Conservation (phyloP, 1,284 basidiomycete species). For the Ustilago curta region DNA sequence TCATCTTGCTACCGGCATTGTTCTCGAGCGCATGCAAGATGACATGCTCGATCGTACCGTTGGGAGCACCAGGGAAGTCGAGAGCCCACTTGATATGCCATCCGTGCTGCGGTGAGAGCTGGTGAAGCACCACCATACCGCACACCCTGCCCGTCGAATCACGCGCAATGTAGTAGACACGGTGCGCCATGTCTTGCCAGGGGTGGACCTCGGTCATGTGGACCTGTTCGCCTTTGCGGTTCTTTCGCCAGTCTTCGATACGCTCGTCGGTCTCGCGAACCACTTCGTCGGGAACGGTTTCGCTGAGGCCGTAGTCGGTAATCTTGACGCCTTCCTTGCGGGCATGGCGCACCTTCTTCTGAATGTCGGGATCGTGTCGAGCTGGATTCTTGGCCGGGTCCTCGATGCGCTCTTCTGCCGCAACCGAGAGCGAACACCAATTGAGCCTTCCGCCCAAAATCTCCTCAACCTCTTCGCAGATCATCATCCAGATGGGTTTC, state of each 20-base stretch:
- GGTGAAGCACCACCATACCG: conserved; percentile 74
- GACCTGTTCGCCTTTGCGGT: conserved; percentile 74
- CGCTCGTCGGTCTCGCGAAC: conserved; percentile 70
- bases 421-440: conserved; percentile 74
- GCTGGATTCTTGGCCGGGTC: conserved; percentile 71
- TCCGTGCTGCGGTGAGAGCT: conserved; percentile 73
- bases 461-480: conserved; percentile 72
- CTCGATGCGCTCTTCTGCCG: conserved; percentile 74
- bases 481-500: conserved; percentile 74
- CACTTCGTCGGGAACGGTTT: conserved; percentile 71
- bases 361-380: conserved; percentile 71
- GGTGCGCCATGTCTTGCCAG: conserved; percentile 74
- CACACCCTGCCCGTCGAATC: conserved; percentile 71
- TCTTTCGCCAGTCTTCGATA: conserved; percentile 73
- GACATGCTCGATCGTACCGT: conserved; percentile 73
- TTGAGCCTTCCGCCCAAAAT: conserved; percentile 72
- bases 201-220: conserved; percentile 74
- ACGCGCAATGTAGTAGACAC: conserved; percentile 74
- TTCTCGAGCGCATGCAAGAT: conserved; percentile 73
- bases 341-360: conserved; percentile 73
- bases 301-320: conserved; percentile 62
- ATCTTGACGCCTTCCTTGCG: conserved; percentile 73
- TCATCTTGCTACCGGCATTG: conserved; percentile 71
- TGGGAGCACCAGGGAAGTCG: conserved; percentile 74
- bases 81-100: conserved; percentile 76